These are phyloP conservation scores for Backusella sp. DNA, from an alignment of 192 early-diverging fungal species.

Conservation along the genomic window DNA sequence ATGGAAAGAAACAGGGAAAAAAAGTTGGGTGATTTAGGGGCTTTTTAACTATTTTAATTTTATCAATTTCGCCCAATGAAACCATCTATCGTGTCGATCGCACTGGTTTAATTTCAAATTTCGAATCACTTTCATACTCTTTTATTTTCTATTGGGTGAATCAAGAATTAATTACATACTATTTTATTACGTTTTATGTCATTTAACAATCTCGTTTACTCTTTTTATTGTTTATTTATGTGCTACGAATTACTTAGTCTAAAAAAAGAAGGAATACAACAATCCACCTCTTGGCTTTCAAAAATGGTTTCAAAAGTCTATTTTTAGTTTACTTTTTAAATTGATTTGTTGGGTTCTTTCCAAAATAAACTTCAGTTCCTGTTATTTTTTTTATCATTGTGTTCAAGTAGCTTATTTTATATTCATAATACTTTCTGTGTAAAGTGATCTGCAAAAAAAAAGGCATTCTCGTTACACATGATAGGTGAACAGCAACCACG, in stretches of 20 bases:
- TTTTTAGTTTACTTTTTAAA: not conserved
- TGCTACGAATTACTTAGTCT: not conserved
- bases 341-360: not conserved
- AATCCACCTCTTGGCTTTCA: not conserved
- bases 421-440: not conserved
- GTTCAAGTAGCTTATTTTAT: not conserved
- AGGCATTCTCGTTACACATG: not conserved
- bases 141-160: not conserved
- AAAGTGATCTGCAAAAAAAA: not conserved
- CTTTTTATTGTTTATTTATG: not conserved
- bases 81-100: constrained; percentile 19
- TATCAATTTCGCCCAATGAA: not conserved
- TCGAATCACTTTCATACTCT: not conserved
- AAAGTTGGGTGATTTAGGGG: not conserved
- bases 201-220: not conserved
- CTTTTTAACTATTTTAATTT: not conserved
- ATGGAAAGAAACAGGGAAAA: constrained; percentile 1
- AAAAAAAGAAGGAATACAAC: not conserved
- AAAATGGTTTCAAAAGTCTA: not conserved
- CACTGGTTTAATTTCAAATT: not conserved
- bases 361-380: not conserved
- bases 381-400: not conserved
- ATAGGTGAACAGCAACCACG: too few species aligned
- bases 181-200: not conserved
- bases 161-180: not conserved